Evolutionary conservation across 1,139 yeast genomes (phyloP), one percentile per base, ranked within the genome.

Genomic region (Hyphopichia pseudoburtonii): DNA sequence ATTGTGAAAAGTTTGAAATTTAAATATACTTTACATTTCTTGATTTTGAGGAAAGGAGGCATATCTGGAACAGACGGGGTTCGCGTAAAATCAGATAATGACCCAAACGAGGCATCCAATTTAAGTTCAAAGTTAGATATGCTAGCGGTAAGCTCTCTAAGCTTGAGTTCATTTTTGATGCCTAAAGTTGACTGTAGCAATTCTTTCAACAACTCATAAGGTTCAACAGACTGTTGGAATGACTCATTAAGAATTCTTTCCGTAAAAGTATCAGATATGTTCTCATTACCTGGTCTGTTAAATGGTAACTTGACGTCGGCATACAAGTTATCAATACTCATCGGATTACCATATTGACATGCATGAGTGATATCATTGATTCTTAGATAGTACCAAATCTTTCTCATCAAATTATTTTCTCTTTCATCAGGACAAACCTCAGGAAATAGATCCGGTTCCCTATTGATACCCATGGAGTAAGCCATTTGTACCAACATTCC

Each of bases 301-400:
- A 44, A 50, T 0, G 80, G 77, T 1, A 64, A 33, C 39, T 58
- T 45, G 0, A 75, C 64, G 42, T 72, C 76, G 41, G 43, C 63
- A 35, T 56, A 56, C 15, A 58, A 60, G 0, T 52, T 52, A 40
- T 55, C 54, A 9, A 65, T 54, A 19, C 56, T 43, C 16, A 61
- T 46, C 0, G 77, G 70, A 31, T 62, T 65, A 1, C 82, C 81
- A 34, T 62, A 56, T 16, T 58, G 60, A 37, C 59, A 51, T 34
- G 72, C 56, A 38, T 64, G 67, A 28, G 50, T 45, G 6, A 56
- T 42, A 46, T 71, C 77, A 31, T 57, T 45, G 2, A 60, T 47
- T 18, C 66, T 58, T 34, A 80, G 54, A 35, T 66, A 65, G 45
- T 67, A 70, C 86, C 86, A 81, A 2, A 78, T 63, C 44, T 76